phyloP scores from a whole-genome alignment of 176 grass and related monocot genomes.

The sorghum (Sorghum bicolor) region Sorghum_bicolor_NCBIv3 NC_012872.2:69572001-69572500 shows the following conservation, averaged over 20 bases:
- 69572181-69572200: not conserved
- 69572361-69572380: not conserved
- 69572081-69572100: too few relatives aligned
- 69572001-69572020: too few relatives aligned
- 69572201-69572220: not conserved
- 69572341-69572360: not conserved
- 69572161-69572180: not conserved
- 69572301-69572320: too few relatives aligned
- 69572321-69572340: not conserved
- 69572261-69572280: not conserved
- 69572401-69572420: not conserved
- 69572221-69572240: not conserved
- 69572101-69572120: too few relatives aligned
- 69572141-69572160: too few relatives aligned
- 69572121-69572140: too few relatives aligned
- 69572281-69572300: not conserved
- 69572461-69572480: not conserved
- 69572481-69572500: not conserved
- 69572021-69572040: too few relatives aligned
- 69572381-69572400: not conserved
- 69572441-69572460: too few relatives aligned
- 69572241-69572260: not conserved
- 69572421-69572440: not conserved
- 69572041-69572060: too few relatives aligned
- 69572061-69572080: too few relatives aligned